Conservation (phyloP, 768 basidiomycete genomes). For the Trametes meyenii region DNA sequence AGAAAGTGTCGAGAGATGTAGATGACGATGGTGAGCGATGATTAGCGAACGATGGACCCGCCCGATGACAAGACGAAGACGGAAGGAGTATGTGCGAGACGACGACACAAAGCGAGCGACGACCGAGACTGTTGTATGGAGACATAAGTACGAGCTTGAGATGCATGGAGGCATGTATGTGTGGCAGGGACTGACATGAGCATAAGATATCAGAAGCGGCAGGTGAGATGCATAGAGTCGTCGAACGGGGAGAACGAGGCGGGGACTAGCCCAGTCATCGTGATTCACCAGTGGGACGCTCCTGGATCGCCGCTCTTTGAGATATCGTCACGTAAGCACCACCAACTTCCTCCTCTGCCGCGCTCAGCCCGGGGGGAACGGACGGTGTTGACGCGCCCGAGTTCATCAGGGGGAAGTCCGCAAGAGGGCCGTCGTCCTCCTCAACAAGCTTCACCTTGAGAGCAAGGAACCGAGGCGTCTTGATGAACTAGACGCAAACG, state of each 20-base stretch:
- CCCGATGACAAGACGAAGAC: constrained; percentile 17
- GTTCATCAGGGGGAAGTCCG: constrained; percentile 45
- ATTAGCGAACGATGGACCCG: constrained; percentile 26
- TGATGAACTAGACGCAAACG: constrained; percentile 68
- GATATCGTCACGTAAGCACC: constrained; percentile 88
- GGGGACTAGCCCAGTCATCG: constrained; percentile 17
- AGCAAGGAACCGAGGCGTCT: constrained; percentile 79
- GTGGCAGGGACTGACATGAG: constrained; percentile 26
- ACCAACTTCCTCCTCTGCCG: constrained; percentile 67
- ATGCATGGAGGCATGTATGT: constrained; percentile 22
- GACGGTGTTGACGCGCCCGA: constrained; percentile 43
- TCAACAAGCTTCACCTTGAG: constrained; percentile 81
- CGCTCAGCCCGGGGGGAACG: constrained; percentile 68
- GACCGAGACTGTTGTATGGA: constrained; percentile 23
- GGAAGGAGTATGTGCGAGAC: constrained; percentile 19
- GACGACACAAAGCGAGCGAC: constrained; percentile 23
- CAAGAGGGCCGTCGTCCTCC: constrained; percentile 58
- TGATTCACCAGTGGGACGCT: constrained; percentile 43
- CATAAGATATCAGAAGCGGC: constrained; percentile 26
- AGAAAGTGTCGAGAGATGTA: constrained; percentile 12
- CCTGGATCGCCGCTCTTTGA: constrained; percentile 70
- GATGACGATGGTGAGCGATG: constrained; percentile 18
- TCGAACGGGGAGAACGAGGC: constrained; percentile 1
- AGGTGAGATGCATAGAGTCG: constrained; percentile 25
- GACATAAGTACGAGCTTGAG: constrained; percentile 16